Evolutionary conservation across 2,329 filamentous ascomycete species (phyloP).

Genomic region (Trichoderma afroharzianum): DNA sequence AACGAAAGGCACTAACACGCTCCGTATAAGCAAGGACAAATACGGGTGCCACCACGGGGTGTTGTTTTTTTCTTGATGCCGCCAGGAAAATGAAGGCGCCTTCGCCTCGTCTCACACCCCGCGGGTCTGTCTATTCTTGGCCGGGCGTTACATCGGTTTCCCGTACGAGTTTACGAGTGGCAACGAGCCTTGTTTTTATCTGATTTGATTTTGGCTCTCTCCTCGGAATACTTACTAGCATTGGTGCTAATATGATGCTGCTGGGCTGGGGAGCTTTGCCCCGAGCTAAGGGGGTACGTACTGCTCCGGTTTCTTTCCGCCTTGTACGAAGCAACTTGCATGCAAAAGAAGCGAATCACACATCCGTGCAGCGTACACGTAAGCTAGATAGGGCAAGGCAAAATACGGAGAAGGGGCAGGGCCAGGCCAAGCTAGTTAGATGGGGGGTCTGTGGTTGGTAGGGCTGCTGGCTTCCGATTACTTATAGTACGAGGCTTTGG

Average conservation of each 20-base stretch:
- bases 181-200: not conserved
- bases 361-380: not conserved
- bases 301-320: not conserved
- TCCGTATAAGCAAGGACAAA: not conserved
- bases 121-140: not conserved
- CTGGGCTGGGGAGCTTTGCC: not conserved
- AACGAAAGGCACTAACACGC: not conserved
- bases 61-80: no score
- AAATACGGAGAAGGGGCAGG: not conserved
- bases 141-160: not conserved
- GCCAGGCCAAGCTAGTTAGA: not conserved
- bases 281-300: not conserved
- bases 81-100: not conserved
- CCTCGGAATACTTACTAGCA: not conserved
- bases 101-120: not conserved
- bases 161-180: not conserved
- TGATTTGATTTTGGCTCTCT: not conserved
- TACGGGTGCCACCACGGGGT: not conserved
- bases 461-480: constrained; percentile 1
- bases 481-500: not conserved
- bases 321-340: not conserved
- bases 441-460: not conserved
- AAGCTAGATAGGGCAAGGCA: not conserved
- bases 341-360: not conserved
- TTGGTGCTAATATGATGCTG: not conserved